phyloP scores from a whole-genome alignment of 2,329 filamentous ascomycete species.

The Paracoccidioides lutzii region DNA sequence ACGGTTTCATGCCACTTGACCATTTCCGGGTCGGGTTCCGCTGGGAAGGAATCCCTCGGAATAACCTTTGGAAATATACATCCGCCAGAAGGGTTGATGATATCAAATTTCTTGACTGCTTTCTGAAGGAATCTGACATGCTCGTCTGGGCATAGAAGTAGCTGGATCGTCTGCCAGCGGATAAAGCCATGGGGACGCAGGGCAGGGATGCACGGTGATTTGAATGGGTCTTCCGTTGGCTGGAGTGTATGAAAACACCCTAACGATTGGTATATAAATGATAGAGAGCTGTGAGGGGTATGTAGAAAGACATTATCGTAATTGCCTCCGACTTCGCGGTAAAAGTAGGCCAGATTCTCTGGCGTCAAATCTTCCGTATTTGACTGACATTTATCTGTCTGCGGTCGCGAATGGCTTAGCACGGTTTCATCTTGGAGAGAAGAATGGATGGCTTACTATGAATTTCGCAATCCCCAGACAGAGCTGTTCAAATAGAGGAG shows the following conservation, averaged over 20 bases:
- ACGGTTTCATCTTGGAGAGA: background rate
- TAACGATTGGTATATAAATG: slow-evolving; percentile 82
- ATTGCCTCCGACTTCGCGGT: slow-evolving; percentile 59
- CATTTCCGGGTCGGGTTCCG: slow-evolving; percentile 63
- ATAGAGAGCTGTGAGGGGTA: slow-evolving; percentile 60
- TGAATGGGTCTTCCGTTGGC: slow-evolving; percentile 56
- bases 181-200: slow-evolving; percentile 76
- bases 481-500: slow-evolving; percentile 53
- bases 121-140: slow-evolving; percentile 74
- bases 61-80: slow-evolving; percentile 45
- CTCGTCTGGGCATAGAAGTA: slow-evolving; percentile 74
- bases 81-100: slow-evolving; percentile 58
- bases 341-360: slow-evolving; percentile 62
- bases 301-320: slow-evolving; percentile 70
- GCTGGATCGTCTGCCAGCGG: slow-evolving; percentile 85
- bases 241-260: slow-evolving; percentile 84
- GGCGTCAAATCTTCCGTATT: slow-evolving; percentile 39
- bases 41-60: slow-evolving; percentile 59
- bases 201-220: slow-evolving; percentile 64
- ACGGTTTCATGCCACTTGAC: slow-evolving; percentile 75
- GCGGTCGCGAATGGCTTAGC: background rate
- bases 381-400: slow-evolving; percentile 13
- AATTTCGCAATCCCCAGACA: slow-evolving; percentile 55
- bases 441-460: slow-evolving; percentile 45
- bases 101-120: slow-evolving; percentile 62